Evolutionary conservation across 2,329 filamentous ascomycete genomes (phyloP), one percentile per base, ranked within the genome.

Genomic region (Camptophora hylomeconis): DNA sequence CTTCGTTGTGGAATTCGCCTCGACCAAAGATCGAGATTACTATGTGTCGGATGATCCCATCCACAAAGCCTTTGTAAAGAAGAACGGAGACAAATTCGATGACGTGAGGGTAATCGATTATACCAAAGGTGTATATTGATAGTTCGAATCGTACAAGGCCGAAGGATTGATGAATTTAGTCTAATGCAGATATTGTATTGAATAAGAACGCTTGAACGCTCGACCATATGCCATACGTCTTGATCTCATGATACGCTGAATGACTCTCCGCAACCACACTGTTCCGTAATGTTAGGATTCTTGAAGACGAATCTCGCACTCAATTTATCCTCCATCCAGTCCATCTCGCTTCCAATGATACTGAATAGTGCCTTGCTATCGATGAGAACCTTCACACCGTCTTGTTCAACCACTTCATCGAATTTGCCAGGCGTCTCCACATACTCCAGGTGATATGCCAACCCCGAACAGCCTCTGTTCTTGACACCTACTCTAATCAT

Each of bases 291-390:
- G 50, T 98, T 98, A 2, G 89, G 89, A 53, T 98, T 98, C 52
- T 73, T 77, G 60, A 98, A 98, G 28, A 93, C 75, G 55, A 98
- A 98, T 41, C 81, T 69, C 56, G 86, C 72, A 53, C 79, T 92
- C 40, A 98, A 60, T 61, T 92, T 93, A 47, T 95, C 89, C 58
- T 95, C 86, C 7, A 87, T 68, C 86, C 87, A 98, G 51, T 98
- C 89, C 89, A 98, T 98, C 60, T 95, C 87, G 50, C 80, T 93
- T 4, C 89, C 89, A 46, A 98, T 94, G 30, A 98, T 95, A 56
- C 87, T 95, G 53, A 98, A 86, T 27, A 98, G 61, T 22, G 89
- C 89, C 63, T 94, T 95, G 65, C 82, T 92, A 55, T 98, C 89
- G 33, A 98, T 89, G 52, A 95, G 55, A 18, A 98, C 87, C 57